Base-by-base conservation (phyloP, 805 yeast genomes). In the Starmerella geochares region DNA sequence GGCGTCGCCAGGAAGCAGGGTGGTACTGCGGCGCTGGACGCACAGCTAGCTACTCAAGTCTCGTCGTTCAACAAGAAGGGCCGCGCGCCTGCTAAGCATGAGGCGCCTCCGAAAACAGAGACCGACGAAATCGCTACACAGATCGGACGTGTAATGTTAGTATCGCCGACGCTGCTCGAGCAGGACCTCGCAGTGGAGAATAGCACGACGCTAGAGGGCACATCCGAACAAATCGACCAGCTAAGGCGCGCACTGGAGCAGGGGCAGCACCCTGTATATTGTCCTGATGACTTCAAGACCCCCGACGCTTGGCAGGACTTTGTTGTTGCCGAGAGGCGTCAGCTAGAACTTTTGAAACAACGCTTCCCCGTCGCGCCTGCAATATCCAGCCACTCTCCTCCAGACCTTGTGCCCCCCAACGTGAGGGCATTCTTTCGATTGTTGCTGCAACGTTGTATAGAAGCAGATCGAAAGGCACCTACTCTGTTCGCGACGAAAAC, bases 91-190 rank as follows among this genome's bases (percentile, higher is more conserved):
- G 21, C 21, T 17, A 25, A 36, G 29, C 39, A 50, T 2, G 47
- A 7, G 17, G 43, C 21, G 45, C 47, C 20, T 47, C 39, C 33
- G 21, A 50, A 3, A 64, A 85, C 1, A 69, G 69, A 72, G 32
- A 49, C 79, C 1, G 55, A 70, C 0, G 85, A 81, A 17, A 70
- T 72, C 52, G 72, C 79, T 1, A 60, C 57, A n/a, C 64, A 75
- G 21, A 58, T 83, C 9, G 71, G 69, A 33, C 62, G 65, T 2
- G 48, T 82, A n/a, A 80, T 83, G 59, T 59, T 61, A 3, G 67
- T 77, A 2, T 77, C 77, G 45, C 69, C 66, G 3, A 56, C 68
- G 1, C 68, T 70, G 47, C 51, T 83, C 10, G 48, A 36, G 31
- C 46, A 38, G n/a, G 58, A 54, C 24, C 32, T 50, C n/a, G 41